Evolutionary conservation across 352 stramenopile species (phyloP).

Genomic region (Globisporangium yorkense): DNA sequence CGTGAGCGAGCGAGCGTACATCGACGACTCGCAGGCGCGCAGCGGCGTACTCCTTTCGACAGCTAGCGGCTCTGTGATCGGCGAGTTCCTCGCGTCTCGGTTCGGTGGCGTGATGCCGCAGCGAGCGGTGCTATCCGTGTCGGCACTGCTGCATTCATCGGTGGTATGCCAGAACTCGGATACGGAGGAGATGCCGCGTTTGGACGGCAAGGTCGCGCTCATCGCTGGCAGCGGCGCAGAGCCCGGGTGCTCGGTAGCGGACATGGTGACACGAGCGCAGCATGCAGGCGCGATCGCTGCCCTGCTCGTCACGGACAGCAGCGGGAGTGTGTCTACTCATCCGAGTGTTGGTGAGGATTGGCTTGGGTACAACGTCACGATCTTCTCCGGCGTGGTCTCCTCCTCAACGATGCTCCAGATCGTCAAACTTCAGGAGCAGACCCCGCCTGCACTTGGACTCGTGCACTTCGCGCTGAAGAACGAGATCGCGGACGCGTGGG

Average conservation of each 20-base stretch:
- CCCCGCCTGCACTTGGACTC: slow-evolving; percentile 1
- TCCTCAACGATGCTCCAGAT: slow-evolving; percentile 23
- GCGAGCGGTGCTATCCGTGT: slow-evolving; percentile 18
- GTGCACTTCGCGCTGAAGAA: slow-evolving; percentile 34
- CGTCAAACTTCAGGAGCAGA: slow-evolving; percentile 9
- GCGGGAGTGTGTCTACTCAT: slow-evolving; percentile 20
- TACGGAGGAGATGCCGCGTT: slow-evolving; percentile 12
- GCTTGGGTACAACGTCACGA: slow-evolving; percentile 69
- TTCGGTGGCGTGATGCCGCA: slow-evolving; percentile 42
- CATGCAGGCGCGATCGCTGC: slow-evolving; percentile 32
- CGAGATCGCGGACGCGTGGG: slow-evolving; percentile 43
- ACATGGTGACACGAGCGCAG: slow-evolving; percentile 39
- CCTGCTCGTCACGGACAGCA: slow-evolving; percentile 24
- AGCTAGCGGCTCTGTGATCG: slow-evolving; percentile 16
- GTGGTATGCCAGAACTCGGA: slow-evolving; percentile 19
- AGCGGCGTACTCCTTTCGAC: slow-evolving; percentile 30
- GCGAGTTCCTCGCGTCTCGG: slow-evolving; percentile 42
- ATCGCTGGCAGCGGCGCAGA: slow-evolving; percentile 16
- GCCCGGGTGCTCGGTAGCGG: slow-evolving; percentile 27
- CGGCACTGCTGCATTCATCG: slow-evolving; percentile 12
- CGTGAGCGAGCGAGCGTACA: slow-evolving; percentile 29
- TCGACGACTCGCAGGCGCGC: slow-evolving; percentile 18
- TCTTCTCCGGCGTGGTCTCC: slow-evolving; percentile 36
- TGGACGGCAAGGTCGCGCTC: slow-evolving; percentile 26
- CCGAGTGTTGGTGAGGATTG: slow-evolving; percentile 40